Conservation (phyloP, 2,329 filamentous ascomycete genomes). For the Diaporthe sp. region DNA sequence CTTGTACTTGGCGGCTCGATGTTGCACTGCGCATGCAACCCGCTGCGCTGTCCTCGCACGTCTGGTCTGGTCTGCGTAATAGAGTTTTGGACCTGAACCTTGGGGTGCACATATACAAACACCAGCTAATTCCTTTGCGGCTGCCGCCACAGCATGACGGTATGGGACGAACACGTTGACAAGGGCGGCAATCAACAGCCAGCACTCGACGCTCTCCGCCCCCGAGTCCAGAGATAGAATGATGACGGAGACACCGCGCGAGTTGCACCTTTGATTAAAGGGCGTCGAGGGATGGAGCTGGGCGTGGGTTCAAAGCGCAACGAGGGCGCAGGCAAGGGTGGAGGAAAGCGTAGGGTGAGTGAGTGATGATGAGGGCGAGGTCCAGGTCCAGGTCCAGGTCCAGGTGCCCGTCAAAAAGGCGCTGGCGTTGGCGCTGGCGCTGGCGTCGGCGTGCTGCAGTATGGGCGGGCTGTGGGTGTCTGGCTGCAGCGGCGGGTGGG, state of each 20-base stretch:
- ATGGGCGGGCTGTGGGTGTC: slow-evolving; percentile 22
- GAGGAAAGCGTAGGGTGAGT: background rate
- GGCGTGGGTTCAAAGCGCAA: slow-evolving; percentile 34
- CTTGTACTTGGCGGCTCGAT: slow-evolving; percentile 32
- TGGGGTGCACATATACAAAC: background rate
- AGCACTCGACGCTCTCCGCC: background rate
- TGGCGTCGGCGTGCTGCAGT: slow-evolving; percentile 24
- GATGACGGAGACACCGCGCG: slow-evolving; percentile 30
- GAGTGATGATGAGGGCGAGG: background rate
- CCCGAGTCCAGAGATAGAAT: slow-evolving; percentile 14
- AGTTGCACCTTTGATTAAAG: slow-evolving; percentile 34
- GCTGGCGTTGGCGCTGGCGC: slow-evolving; percentile 20
- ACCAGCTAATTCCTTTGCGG: background rate
- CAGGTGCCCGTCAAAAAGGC: slow-evolving; percentile 13
- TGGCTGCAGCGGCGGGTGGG: slow-evolving; percentile 22
- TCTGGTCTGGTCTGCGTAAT: slow-evolving; percentile 14
- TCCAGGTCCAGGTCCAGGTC: background rate
- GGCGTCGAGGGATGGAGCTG: slow-evolving; percentile 36
- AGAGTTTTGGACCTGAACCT: slow-evolving; percentile 30
- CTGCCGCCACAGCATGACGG: background rate
- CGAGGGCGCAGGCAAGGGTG: slow-evolving; percentile 36
- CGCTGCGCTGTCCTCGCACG: slow-evolving; percentile 27
- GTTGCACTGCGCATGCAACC: slow-evolving; percentile 30
- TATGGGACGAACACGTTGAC: background rate
- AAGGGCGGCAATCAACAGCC: background rate